Evolutionary conservation across 2,329 filamentous ascomycete species (phyloP).

Genomic region (Pseudocercospora eumusae): DNA sequence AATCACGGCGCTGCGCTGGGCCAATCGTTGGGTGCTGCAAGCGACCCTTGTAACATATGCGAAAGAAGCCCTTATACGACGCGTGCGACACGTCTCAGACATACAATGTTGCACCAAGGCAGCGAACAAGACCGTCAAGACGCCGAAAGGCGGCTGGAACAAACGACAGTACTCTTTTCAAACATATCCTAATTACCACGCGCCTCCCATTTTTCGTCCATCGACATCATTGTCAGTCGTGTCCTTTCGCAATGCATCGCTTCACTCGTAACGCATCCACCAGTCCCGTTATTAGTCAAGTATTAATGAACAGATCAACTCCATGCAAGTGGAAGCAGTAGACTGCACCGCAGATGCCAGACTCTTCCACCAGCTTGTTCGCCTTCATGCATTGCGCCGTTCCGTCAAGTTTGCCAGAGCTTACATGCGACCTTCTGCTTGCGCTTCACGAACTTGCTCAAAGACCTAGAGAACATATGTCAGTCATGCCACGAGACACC

Average conservation of each 20-base stretch:
- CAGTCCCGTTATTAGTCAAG: constrained; percentile 15
- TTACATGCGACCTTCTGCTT: constrained; percentile 44
- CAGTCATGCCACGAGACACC: constrained; percentile 30
- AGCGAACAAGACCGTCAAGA: not conserved
- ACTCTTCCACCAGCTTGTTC: constrained; percentile 9
- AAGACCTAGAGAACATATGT: constrained; percentile 64
- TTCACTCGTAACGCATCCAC: constrained; percentile 1
- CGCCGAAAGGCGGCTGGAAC: not conserved
- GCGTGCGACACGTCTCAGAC: constrained; percentile 1
- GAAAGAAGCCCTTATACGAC: not conserved
- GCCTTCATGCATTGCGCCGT: not conserved
- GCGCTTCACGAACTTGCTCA: constrained; percentile 79
- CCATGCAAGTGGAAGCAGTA: constrained; percentile 10
- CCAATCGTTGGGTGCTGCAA: not conserved
- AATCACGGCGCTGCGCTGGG: not conserved
- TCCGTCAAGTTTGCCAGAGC: not conserved
- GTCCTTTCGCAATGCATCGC: constrained; percentile 1
- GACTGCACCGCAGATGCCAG: constrained; percentile 23
- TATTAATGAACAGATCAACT: constrained; percentile 5
- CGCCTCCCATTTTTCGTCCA: not conserved
- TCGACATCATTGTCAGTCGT: not conserved
- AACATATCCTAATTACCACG: constrained; percentile 11
- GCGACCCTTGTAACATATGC: not conserved
- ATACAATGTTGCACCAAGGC: too few species aligned
- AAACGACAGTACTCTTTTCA: constrained; percentile 9